Evolutionary conservation across 495 filamentous ascomycete species (phyloP).

Genomic region (Pseudevernia furfuracea): DNA sequence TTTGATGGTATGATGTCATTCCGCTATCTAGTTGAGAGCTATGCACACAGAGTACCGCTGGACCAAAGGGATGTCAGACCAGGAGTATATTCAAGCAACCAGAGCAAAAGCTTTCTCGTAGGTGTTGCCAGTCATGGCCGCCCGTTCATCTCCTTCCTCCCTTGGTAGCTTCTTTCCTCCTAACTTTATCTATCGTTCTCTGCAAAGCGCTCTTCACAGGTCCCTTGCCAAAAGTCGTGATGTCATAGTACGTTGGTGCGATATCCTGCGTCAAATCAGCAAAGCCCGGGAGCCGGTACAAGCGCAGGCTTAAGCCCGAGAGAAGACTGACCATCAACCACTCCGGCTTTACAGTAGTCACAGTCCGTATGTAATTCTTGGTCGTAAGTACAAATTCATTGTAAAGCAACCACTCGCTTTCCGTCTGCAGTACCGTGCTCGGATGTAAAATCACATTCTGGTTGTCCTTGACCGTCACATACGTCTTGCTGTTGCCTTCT

Average conservation of each 20-base stretch:
- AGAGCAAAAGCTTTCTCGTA: not conserved
- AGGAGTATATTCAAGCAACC: too few species aligned
- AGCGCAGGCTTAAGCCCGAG: not conserved
- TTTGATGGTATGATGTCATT: not conserved
- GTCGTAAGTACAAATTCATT: constrained; percentile 97
- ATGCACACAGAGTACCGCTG: not conserved
- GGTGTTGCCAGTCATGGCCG: not conserved
- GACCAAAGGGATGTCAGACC: not conserved
- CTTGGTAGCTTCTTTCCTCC: constrained; percentile 63
- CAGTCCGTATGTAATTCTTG: constrained; percentile 79
- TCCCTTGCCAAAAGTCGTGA: constrained; percentile 74
- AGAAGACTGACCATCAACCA: constrained; percentile 76
- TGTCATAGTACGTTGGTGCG: constrained; percentile 83
- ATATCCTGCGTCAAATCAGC: constrained; percentile 58
- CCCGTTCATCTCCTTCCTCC: constrained; percentile 24
- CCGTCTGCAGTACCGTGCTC: constrained; percentile 72
- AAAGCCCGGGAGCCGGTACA: not conserved
- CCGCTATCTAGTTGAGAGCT: not conserved
- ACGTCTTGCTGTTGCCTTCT: constrained; percentile 66
- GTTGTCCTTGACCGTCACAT: constrained; percentile 92
- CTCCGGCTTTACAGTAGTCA: constrained; percentile 60
- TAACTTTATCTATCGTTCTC: constrained; percentile 64
- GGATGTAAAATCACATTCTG: constrained; percentile 88
- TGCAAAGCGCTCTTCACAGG: constrained; percentile 73
- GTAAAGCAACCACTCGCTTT: constrained; percentile 95